Base-by-base conservation (phyloP, 1,284 basidiomycete genomes). In the Prillingera fragicola region DNA sequence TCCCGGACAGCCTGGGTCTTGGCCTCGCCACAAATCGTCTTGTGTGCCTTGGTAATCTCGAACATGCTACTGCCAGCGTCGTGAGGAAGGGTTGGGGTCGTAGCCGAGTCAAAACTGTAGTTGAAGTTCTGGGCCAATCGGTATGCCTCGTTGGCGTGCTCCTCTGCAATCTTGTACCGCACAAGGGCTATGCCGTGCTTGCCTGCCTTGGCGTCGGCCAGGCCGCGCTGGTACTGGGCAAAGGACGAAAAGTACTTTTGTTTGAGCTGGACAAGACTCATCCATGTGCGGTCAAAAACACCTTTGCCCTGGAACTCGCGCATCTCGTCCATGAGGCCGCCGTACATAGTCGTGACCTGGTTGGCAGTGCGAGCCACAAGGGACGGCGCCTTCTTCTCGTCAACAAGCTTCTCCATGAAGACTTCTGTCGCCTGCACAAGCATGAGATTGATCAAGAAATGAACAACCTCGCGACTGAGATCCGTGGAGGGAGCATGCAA, bases 401-500 rank as follows among this genome's bases (percentile, higher is more conserved):
- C 84, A 23, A 83, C 80, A 61, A 89, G 88, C 70, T 95, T 95
- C 73, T 97, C 95, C 60, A 89, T 83, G 65, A 97, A 96, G 22
- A 98, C 85, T 65, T 98, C 95, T 1, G 87, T 89, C 0, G 94
- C 91, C 70, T 98, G 94, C 0, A 89, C 89, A 14, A 92, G 77
- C 67, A 89, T 87, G 54, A 95, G 60, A 18, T 81, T 82, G 13
- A 90, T 83, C 24, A 97, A 76, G 53, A 94, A 87, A 69, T 94
- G 92, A 75, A 98, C 80, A 38, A 98, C 87, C 46, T 97, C 92
- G 22, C 89, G 80, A 65, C 85, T 86, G 43, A 98, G 80, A 71
- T 98, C 95, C 1, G 89, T 95, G n/a, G 87, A 92, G 0, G 95
- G 95, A 0, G 95, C 95, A 63, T 98, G 95, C 0, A 98, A 74